These are phyloP conservation scores for Lepiota venenata DNA, from an alignment of 768 basidiomycete species.

Conservation along the genomic window DNA sequence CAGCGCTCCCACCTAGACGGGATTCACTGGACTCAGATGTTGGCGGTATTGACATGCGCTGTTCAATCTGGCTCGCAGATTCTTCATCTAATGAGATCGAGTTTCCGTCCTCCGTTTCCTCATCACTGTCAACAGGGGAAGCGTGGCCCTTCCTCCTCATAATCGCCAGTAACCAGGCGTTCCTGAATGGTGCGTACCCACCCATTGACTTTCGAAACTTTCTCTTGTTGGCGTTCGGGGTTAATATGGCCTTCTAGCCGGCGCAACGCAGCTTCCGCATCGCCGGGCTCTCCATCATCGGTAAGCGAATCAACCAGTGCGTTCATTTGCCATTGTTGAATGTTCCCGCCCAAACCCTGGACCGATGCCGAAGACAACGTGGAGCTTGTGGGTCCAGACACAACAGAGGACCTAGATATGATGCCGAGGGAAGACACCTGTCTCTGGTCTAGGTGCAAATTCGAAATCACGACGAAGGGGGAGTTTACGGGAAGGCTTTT, in stretches of 20 bases:
- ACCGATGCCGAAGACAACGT: constrained; percentile 37
- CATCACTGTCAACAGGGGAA: constrained; percentile 49
- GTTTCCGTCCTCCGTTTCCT: constrained; percentile 29
- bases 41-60: constrained; percentile 12
- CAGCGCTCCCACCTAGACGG: constrained; percentile 2
- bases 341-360: constrained; percentile 40
- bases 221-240: constrained; percentile 63
- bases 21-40: constrained; percentile 12
- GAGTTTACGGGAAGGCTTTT: constrained; percentile 52
- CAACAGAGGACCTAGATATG: constrained; percentile 56
- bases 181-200: constrained; percentile 77
- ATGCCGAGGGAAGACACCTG: constrained; percentile 82
- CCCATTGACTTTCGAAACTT: constrained; percentile 72
- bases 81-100: constrained; percentile 18
- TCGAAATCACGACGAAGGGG: constrained; percentile 80
- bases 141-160: constrained; percentile 56
- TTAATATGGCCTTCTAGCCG: constrained; percentile 87
- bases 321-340: constrained; percentile 84
- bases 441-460: constrained; percentile 63
- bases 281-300: constrained; percentile 73
- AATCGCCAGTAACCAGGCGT: constrained; percentile 61
- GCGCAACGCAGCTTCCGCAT: constrained; percentile 77
- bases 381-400: constrained; percentile 43
- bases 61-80: constrained; percentile 14
- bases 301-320: constrained; percentile 72